A percentile compares a stretch with the other conserved stretches of the same genome.
Conservation (phyloP, 2,329 filamentous ascomycete species). For the Hypocrella siamensis region DNA sequence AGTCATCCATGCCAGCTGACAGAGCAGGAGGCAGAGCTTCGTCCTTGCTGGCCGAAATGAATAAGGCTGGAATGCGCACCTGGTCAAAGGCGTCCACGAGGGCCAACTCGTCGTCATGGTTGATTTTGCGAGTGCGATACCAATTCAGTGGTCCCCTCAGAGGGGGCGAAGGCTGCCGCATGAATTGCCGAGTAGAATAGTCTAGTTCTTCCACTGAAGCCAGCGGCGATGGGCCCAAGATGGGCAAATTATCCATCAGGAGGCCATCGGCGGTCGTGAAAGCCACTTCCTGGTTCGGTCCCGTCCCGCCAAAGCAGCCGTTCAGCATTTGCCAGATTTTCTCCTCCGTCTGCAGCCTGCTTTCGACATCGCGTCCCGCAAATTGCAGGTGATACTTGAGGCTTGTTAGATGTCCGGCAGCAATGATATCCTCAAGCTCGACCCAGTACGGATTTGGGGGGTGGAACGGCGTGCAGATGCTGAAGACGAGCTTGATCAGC, state of each 20-base stretch:
- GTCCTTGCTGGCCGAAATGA: slow-evolving; percentile 60
- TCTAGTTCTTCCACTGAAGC: slow-evolving; percentile 56
- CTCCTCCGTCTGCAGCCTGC: slow-evolving; percentile 36
- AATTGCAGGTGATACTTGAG: slow-evolving; percentile 81
- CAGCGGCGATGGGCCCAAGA: slow-evolving; percentile 39
- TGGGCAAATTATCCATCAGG: slow-evolving; percentile 44
- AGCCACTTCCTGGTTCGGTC: slow-evolving; percentile 34
- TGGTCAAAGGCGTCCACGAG: slow-evolving; percentile 40
- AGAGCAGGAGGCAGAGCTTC: slow-evolving; percentile 56
- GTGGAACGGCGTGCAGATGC: slow-evolving; percentile 62
- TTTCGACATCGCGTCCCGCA: slow-evolving; percentile 49
- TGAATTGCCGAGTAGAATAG: slow-evolving; percentile 60
- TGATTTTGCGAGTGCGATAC: slow-evolving; percentile 63
- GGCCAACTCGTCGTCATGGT: slow-evolving; percentile 58
- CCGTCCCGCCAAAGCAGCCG: slow-evolving; percentile 52
- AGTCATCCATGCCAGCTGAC: slow-evolving; percentile 53
- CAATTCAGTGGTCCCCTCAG: slow-evolving; percentile 73
- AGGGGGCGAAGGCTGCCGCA: slow-evolving; percentile 37
- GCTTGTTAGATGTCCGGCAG: slow-evolving; percentile 39
- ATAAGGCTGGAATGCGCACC: slow-evolving; percentile 51
- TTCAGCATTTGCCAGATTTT: slow-evolving; percentile 56
- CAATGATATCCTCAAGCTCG: slow-evolving; percentile 44
- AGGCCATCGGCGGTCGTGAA: slow-evolving; percentile 50
- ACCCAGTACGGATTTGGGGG: slow-evolving; percentile 37
- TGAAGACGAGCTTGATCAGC: slow-evolving; percentile 60